Base-by-base conservation (phyloP, 2,329 filamentous ascomycete genomes). In the Arachnomyces sp. region DNA sequence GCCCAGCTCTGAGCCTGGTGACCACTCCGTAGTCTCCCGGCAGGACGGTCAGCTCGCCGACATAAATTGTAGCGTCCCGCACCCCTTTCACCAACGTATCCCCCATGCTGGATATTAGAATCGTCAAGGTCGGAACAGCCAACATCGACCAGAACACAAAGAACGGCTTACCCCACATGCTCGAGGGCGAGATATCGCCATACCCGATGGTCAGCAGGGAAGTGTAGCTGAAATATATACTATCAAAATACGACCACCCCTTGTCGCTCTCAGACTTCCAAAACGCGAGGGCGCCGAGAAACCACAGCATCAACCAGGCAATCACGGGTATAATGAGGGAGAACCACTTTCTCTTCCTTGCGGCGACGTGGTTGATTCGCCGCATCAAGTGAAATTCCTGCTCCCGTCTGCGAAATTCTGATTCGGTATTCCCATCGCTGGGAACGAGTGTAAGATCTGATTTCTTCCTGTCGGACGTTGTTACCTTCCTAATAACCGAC, bases 41-140 rank as follows among this genome's bases (percentile, higher is more conserved):
- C 1, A 77, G 53, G 13, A 77, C 65, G 2, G 74, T 77, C 16
- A 76, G 47, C 20, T 71, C 68, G 9, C 72, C 74, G 3, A 76
- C 44, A 63, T 68, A 75, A n/a, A 73, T 67, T 0, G 72, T 75
- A n/a, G 70, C 42, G 35, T 77, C 71, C 15, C 69, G 67, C 54
- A 78, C 68, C 7, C 60, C 59, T 43, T 72, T 72, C 43, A 77
- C 70, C 7, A 65, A 43, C 0, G 60, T 64, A 36, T 63, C 59
- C 7, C 60, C 58, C 29, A 65, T 57, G 31, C 57, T 60, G 7
- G 60, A 60, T 15, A 65, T 60, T n/a, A 65, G 52, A 11, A 65
- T 59, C 0, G 62, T 65, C 33, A 63, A 56, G 2, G 60, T 58
- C 11, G 62, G 62, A 2, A 65, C 52, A 13, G 62, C 61, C 11